These are phyloP conservation scores for Atkinsonella hypoxylon DNA, from an alignment of 2,329 filamentous ascomycete genomes.

Conservation along the genomic window DNA sequence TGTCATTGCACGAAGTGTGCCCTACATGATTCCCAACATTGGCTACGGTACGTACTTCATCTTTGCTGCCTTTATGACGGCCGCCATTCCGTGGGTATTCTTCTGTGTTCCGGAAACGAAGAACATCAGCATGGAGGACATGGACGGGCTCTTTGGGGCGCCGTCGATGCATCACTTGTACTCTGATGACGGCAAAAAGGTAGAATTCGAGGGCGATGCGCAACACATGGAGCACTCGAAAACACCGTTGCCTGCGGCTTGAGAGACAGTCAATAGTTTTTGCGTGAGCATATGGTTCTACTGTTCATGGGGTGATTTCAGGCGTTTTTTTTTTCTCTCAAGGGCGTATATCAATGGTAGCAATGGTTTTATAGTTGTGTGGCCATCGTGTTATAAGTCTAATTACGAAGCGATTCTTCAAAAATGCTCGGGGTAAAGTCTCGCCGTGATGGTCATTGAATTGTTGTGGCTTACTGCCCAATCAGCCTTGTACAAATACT, in stretches of 20 bases:
- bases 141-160: neutral
- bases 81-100: slow-evolving; percentile 33
- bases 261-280: too few species aligned
- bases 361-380: too few species aligned
- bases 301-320: too few species aligned
- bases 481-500: too few species aligned
- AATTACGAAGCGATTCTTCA: too few species aligned
- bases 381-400: too few species aligned
- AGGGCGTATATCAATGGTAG: too few species aligned
- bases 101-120: slow-evolving; percentile 42
- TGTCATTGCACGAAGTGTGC: slow-evolving; percentile 26
- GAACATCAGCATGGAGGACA: slow-evolving; percentile 15
- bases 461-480: too few species aligned
- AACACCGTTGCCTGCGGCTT: neutral
- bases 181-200: neutral
- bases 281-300: too few species aligned
- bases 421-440: too few species aligned
- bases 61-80: slow-evolving; percentile 33
- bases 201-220: neutral
- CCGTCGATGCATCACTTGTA: neutral
- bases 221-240: neutral
- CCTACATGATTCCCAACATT: slow-evolving; percentile 28
- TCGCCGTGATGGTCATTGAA: too few species aligned
- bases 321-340: too few species aligned
- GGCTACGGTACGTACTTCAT: slow-evolving; percentile 41